Evolutionary conservation across 345 rosid genomes (phyloP), one percentile per base, ranked within the genome.

Genomic region (Euphorbia pulcherrima): DNA sequence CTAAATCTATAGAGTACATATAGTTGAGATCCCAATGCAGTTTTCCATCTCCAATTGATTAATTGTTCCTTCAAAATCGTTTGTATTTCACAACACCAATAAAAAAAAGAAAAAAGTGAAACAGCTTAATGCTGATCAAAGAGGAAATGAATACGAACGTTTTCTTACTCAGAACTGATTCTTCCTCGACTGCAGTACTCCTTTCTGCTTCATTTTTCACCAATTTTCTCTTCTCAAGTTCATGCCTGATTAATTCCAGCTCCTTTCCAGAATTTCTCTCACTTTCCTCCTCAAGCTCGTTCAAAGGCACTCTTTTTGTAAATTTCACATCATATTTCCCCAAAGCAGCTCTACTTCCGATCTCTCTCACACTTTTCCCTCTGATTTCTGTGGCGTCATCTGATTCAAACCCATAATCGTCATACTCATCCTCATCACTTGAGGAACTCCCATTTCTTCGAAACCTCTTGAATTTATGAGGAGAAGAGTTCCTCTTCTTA

Each of bases 341-440:
- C 62, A 90, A 79, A 3, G 97, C 79, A 10, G 96, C 90, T 11
- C 85, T 85, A 68, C 96, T 84, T 23, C 97, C 92, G 5, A 80
- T 74, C 70, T 56, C 85, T 79, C 69, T 83, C 74, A 78, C 60
- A 68, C 84, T 84, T 44, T 69, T 80, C 83, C 84, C 72, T 65
- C 83, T 79, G 64, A 35, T 74, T 80, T 69, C 75, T 62, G 71
- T 71, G 47, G 75, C 76, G 2, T 71, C 77, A 48, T 75, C 83
- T 0, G 51, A 60, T 59, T 78, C 80, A 14, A 71, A 75, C 23
- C 24, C 67, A 47, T 46, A 46, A 46, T 64, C 40, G 8, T 57
- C 55, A 35, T 35, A 59, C 33, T 75, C 86, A 35, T 35, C 64
- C 33, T 75, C 86, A 65, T 86, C 92, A 58, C 86, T 79, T 7